These are phyloP conservation scores for Xerocomus amazonicus DNA, from an alignment of 1,284 basidiomycete species.

Conservation along the genomic window DNA sequence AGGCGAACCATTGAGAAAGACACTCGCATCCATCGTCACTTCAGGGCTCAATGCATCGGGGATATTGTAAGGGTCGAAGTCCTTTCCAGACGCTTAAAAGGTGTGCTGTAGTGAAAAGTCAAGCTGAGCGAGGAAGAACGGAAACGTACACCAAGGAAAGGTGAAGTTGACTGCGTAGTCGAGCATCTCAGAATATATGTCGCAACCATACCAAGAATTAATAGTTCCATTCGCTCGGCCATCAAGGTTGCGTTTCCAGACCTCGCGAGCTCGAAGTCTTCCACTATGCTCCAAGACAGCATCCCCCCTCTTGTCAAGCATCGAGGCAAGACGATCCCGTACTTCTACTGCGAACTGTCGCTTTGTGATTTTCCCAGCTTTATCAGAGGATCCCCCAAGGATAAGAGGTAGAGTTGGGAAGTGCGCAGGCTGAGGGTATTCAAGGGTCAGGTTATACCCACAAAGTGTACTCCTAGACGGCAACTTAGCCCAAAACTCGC, in stretches of 20 bases:
- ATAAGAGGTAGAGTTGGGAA: constrained; percentile 44
- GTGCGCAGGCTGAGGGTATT: constrained; percentile 61
- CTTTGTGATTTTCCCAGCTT: constrained; percentile 9
- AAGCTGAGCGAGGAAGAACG: background rate
- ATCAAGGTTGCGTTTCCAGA: constrained; percentile 47
- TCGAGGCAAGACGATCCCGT: constrained; percentile 1
- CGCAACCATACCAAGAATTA: constrained; percentile 58
- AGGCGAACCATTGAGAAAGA: constrained; percentile 58
- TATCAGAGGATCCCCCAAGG: constrained; percentile 8
- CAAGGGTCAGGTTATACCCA: constrained; percentile 62
- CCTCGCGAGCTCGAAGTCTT: constrained; percentile 14
- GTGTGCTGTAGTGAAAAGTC: background rate
- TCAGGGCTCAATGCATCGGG: constrained; percentile 51
- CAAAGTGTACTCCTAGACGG: constrained; percentile 54
- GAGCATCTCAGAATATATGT: constrained; percentile 46
- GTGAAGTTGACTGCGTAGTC: constrained; percentile 61
- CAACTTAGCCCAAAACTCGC: background rate
- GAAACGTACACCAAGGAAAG: constrained; percentile 60
- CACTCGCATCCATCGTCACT: constrained; percentile 39
- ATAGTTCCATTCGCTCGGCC: constrained; percentile 49
- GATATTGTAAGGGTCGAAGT: constrained; percentile 49
- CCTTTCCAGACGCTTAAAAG: constrained; percentile 32
- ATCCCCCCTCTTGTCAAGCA: background rate
- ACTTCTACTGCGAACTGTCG: constrained; percentile 14
- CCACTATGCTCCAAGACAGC: background rate